phyloP scores from a whole-genome alignment of 768 basidiomycete species.

The Tephrocybe sp. region DNA sequence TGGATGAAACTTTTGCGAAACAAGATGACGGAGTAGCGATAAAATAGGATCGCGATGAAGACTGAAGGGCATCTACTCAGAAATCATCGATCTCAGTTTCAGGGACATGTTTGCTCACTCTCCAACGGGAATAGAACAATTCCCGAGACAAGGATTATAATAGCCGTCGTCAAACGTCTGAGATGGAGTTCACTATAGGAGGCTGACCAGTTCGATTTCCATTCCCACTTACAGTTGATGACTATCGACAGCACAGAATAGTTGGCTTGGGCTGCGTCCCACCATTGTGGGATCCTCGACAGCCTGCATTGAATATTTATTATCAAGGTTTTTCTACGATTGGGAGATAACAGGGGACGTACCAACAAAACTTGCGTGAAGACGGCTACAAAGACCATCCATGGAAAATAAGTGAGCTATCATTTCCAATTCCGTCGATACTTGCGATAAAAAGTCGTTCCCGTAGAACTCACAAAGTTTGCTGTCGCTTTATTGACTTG shows the following conservation, averaged over 20 bases:
- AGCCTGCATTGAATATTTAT: not conserved
- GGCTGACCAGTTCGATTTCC: no score
- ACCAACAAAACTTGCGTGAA: not conserved
- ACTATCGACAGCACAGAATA: constrained; percentile 1
- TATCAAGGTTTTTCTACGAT: not conserved
- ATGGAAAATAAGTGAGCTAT: constrained; percentile 6
- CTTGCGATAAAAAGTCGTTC: not conserved
- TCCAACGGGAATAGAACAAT: no score
- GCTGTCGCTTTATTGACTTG: not conserved
- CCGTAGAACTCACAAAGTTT: not conserved
- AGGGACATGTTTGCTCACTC: no score
- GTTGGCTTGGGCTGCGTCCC: not conserved
- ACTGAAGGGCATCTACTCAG: no score
- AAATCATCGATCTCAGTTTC: no score
- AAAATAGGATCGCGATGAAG: not conserved
- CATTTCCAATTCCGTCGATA: not conserved
- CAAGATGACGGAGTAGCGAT: not conserved
- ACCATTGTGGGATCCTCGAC: not conserved
- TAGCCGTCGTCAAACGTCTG: no score
- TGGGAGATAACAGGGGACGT: not conserved
- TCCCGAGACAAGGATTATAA: no score
- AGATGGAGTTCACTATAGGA: no score
- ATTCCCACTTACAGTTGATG: not conserved
- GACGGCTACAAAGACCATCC: not conserved
- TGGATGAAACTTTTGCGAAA: not conserved